A percentile compares a stretch with the other conserved stretches of the same genome.
Evolutionary conservation across 805 yeast genomes (phyloP).

Genomic region (Candida cerambycidarum): DNA sequence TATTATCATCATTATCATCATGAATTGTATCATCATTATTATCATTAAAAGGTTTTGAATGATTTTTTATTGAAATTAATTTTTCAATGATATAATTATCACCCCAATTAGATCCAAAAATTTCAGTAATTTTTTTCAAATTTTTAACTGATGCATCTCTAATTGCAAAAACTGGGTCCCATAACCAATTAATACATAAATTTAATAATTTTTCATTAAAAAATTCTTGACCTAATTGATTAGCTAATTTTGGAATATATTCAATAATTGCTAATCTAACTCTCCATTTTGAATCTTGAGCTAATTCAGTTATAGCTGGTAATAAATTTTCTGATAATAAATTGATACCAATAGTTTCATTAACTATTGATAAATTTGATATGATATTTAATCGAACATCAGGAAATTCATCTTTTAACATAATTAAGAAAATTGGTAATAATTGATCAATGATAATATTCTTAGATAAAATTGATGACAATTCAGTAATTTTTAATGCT

Average conservation of each 20-base stretch:
- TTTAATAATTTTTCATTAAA: constrained; percentile 90
- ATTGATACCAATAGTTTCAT: constrained; percentile 91
- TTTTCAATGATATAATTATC: constrained; percentile 77
- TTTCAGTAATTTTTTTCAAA: constrained; percentile 72
- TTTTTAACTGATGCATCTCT: constrained; percentile 94
- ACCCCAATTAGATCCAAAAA: constrained; percentile 95
- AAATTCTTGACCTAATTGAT: constrained; percentile 89
- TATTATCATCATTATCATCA: constrained; percentile 26
- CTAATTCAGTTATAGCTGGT: constrained; percentile 95
- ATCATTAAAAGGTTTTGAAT: constrained; percentile 15
- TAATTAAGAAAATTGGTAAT: constrained; percentile 83
- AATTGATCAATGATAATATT: constrained; percentile 79
- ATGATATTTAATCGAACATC: constrained; percentile 95
- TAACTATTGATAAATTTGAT: constrained; percentile 86
- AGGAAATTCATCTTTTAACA: constrained; percentile 96
- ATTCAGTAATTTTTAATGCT: constrained; percentile 82
- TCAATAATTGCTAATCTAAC: constrained; percentile 95
- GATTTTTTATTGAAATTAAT: constrained; percentile 45
- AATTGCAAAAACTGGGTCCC: constrained; percentile 96
- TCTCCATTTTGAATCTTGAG: constrained; percentile 97
- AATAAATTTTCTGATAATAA: constrained; percentile 79
- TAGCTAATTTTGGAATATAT: constrained; percentile 91
- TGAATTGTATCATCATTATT: constrained; percentile 19
- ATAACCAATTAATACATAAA: constrained; percentile 94
- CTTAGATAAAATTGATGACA: constrained; percentile 83